These are phyloP conservation scores for Brassica napus DNA, from an alignment of 345 rosid genomes.

Conservation along the genomic window DNA sequence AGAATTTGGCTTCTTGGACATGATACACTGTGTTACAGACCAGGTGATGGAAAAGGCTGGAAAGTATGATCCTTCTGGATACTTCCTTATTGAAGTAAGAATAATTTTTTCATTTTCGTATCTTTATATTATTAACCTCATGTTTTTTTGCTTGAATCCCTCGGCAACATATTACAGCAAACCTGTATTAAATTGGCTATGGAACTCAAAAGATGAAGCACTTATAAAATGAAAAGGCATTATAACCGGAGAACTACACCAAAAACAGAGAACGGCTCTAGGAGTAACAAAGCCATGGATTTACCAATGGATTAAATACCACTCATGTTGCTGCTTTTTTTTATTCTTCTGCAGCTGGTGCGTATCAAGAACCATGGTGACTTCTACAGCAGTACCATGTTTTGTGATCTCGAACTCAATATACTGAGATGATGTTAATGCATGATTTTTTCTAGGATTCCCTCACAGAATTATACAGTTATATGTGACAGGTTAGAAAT, in stretches of 20 bases:
- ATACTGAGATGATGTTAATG: too few relatives aligned
- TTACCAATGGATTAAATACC: constrained; percentile 51
- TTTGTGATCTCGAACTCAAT: too few relatives aligned
- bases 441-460: too few relatives aligned
- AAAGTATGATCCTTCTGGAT: constrained; percentile 75
- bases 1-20: constrained; percentile 68
- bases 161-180: constrained; percentile 64
- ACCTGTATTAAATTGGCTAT: constrained; percentile 77
- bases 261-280: constrained; percentile 54
- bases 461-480: too few relatives aligned
- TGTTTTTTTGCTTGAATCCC: constrained; percentile 37
- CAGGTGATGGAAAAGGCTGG: constrained; percentile 30
- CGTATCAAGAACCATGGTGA: too few relatives aligned
- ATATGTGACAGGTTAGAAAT: too few relatives aligned
- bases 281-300: constrained; percentile 45
- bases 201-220: constrained; percentile 70
- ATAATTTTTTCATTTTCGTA: not conserved
- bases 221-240: constrained; percentile 68
- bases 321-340: not conserved
- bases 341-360: too few relatives aligned
- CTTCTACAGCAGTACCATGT: too few relatives aligned
- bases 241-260: constrained; percentile 55
- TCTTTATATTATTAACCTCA: constrained; percentile 10
- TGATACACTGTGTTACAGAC: constrained; percentile 72
- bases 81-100: constrained; percentile 82